Percentiles rank a stretch among this genome's conserved stretches.
phyloP scores from a whole-genome alignment of 176 grass and related monocot genomes.

The Zea luxurians region DNA sequence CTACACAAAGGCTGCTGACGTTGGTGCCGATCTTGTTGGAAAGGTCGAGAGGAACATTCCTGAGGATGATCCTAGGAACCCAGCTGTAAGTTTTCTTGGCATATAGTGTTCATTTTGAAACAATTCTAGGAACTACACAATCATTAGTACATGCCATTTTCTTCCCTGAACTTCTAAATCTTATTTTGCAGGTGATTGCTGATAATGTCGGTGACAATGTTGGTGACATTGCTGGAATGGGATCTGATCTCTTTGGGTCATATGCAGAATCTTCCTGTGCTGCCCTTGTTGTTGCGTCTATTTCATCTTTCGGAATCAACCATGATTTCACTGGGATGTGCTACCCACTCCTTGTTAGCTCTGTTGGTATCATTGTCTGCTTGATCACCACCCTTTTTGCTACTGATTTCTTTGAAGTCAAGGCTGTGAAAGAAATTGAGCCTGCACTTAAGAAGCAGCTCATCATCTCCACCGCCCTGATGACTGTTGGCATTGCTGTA shows the following conservation, averaged over 20 bases:
- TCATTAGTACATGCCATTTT: background rate
- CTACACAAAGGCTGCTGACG: conserved; percentile 95
- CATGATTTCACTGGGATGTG: conserved; percentile 90
- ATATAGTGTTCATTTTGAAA: background rate
- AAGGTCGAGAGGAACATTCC: conserved; percentile 92
- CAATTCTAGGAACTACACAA: background rate
- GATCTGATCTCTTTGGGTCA: conserved; percentile 90
- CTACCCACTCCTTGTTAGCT: conserved; percentile 82
- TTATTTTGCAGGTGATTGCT: conserved; percentile 78
- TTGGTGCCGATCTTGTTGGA: conserved; percentile 90
- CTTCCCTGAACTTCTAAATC: conserved; percentile 11
- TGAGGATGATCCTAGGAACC: conserved; percentile 91
- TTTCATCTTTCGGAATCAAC: conserved; percentile 84
- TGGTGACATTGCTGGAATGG: conserved; percentile 92
- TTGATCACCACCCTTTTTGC: conserved; percentile 82
- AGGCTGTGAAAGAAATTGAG: conserved; percentile 79
- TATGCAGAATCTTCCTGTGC: conserved; percentile 89
- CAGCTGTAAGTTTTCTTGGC: conserved; percentile 66
- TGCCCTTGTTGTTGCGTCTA: conserved; percentile 89
- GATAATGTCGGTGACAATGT: conserved; percentile 95
- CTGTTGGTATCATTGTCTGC: conserved; percentile 81
- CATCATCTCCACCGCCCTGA: conserved; percentile 77
- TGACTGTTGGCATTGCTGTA: conserved; percentile 76
- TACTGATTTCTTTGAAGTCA: conserved; percentile 80
- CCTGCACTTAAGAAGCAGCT: conserved; percentile 88